Evolutionary conservation across 192 early-diverging fungal species (phyloP).

Genomic region (Backusella liffmaniae): DNA sequence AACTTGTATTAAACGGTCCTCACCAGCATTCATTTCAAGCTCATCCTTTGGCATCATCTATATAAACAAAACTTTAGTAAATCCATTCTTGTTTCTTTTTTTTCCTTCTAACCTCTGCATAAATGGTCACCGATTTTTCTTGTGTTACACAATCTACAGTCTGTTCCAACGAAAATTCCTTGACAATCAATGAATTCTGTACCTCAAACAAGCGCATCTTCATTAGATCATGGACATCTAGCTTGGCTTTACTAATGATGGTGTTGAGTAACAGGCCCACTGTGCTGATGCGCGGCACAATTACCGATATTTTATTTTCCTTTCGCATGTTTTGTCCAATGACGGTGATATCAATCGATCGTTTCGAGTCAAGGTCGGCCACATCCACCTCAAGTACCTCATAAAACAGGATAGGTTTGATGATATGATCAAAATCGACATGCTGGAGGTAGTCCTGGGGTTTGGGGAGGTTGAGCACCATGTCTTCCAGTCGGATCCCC

Average conservation of each 20-base stretch:
- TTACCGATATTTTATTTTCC: slow-evolving; percentile 37
- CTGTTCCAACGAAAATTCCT: slow-evolving; percentile 31
- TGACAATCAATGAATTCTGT: slow-evolving; percentile 5
- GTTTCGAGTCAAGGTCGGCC: slow-evolving; percentile 79
- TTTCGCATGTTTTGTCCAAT: slow-evolving; percentile 69
- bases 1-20: slow-evolving; percentile 57
- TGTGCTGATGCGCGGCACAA: slow-evolving; percentile 7
- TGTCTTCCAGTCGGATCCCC: slow-evolving; percentile 28
- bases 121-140: slow-evolving; percentile 39
- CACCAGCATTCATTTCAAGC: slow-evolving; percentile 25
- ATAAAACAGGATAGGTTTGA: slow-evolving; percentile 63
- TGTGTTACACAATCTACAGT: slow-evolving; percentile 6
- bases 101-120: slow-evolving; percentile 48
- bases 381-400: slow-evolving; percentile 85
- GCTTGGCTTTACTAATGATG: slow-evolving; percentile 10
- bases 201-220: slow-evolving; percentile 21
- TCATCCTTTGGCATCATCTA: slow-evolving; percentile 53
- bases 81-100: not conserved
- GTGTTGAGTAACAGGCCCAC: not conserved
- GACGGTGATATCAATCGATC: slow-evolving; percentile 63
- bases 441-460: slow-evolving; percentile 14
- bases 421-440: slow-evolving; percentile 4
- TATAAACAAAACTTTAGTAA: not conserved
- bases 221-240: not conserved
- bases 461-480: slow-evolving; percentile 23